A percentile compares a stretch with the other conserved stretches of the same genome.
Conservation (phyloP, 768 basidiomycete genomes). For the Hypsizygus marmoreus region DNA sequence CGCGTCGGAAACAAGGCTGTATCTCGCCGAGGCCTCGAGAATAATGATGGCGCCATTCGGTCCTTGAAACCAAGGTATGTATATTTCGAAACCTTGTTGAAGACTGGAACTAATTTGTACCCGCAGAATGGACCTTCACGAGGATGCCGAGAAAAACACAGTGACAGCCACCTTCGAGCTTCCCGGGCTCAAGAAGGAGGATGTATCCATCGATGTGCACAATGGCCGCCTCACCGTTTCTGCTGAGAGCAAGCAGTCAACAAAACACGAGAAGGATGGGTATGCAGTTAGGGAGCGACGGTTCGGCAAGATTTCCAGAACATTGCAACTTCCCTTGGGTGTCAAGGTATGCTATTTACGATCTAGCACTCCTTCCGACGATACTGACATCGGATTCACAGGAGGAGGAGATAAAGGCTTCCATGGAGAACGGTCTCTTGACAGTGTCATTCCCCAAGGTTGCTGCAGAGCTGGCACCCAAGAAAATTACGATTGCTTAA, state of each 20-base stretch:
- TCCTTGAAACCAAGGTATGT: slow-evolving; percentile 11
- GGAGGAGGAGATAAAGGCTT: slow-evolving; percentile 13
- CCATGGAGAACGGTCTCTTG: slow-evolving; percentile 12
- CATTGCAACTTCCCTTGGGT: slow-evolving; percentile 45
- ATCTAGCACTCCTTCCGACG: neutral
- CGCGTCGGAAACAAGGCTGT: slow-evolving; percentile 5
- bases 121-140: slow-evolving; percentile 50
- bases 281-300: slow-evolving; percentile 47
- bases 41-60: slow-evolving; percentile 3
- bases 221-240: slow-evolving; percentile 47
- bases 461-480: no score
- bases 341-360: slow-evolving; percentile 36
- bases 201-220: slow-evolving; percentile 45
- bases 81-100: neutral
- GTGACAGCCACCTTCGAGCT: slow-evolving; percentile 57
- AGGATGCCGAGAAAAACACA: slow-evolving; percentile 36
- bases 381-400: neutral
- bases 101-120: neutral
- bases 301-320: slow-evolving; percentile 49
- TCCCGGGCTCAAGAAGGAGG: slow-evolving; percentile 52
- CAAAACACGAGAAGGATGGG: slow-evolving; percentile 30
- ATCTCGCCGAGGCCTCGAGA: slow-evolving; percentile 3
- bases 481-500: no score
- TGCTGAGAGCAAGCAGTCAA: slow-evolving; percentile 35
- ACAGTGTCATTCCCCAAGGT: slow-evolving; percentile 13